Base-by-base conservation (phyloP, 805 yeast species). In the Metschnikowia kunwiensis region DNA sequence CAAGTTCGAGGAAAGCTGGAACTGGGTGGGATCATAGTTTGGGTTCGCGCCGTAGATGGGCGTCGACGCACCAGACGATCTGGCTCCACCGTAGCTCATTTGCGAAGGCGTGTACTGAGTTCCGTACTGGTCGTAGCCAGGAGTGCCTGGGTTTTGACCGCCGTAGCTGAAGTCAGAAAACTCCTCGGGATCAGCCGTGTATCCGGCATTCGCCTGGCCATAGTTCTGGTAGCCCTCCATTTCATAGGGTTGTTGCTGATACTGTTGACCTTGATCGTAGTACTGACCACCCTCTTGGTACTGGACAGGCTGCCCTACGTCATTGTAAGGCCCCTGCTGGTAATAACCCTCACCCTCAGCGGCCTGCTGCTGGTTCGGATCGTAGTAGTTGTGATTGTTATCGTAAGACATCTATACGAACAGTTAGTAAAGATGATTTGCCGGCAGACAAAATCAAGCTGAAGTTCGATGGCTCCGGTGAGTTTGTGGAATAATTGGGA, bases 21-120 rank as follows among this genome's bases (percentile, higher is more conserved):
- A 78, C 61, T 55, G 80, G 6, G 79, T 68, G 22, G 84, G 82
- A 53, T 79, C 82, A 53, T 77, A 73, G 61, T 68, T 66, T 62
- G 51, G 50, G 39, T 53, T 52, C 38, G 79, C 78, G 26, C 93
- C 94, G 57, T 85, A 85, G 50, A 86, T 78, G 14, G 98, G 97
- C 27, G 98, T 93, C 2, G 96, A 86, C 27, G 96, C 86, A 44
- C 97, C 97, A 9, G 94, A 81, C 1, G 93, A 83, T 55, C 93
- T 77, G n/a, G 55, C 58, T 27, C 82, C 89, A 47, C 85, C 93
- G 55, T 82, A 88, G 55, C 86, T 78, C 81, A 83, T 78, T 61
- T 85, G 93, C 5, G 95, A 86, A 17, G 94, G 89, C 30, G 93
- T 82, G 58, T 81, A 80, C 51, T 80, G 86, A 24, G 83, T 76